These are phyloP conservation scores for Aquilaria sinensis DNA, from an alignment of 345 rosid species.

Conservation along the genomic window DNA sequence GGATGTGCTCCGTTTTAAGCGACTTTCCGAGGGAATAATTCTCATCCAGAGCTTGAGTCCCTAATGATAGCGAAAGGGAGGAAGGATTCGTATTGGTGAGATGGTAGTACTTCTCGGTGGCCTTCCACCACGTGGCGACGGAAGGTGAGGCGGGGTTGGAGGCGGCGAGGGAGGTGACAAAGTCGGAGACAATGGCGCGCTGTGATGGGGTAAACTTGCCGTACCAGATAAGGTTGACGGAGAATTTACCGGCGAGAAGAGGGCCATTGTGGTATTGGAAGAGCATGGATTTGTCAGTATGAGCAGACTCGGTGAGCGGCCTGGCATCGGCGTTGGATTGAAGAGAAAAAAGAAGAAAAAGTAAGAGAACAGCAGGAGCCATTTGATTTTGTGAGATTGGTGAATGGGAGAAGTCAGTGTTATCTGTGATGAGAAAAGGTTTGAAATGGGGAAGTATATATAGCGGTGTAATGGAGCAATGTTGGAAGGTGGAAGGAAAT, in stretches of 20 bases:
- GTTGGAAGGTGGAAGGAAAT: not conserved
- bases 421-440: not conserved
- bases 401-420: no score
- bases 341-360: conserved; percentile 3
- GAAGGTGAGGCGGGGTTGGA: conserved; percentile 32
- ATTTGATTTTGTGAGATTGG: conserved; percentile 3
- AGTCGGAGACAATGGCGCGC: conserved; percentile 54
- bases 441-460: conserved; percentile 12
- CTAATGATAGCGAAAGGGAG: conserved; percentile 27
- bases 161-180: conserved; percentile 43
- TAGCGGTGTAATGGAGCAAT: not conserved
- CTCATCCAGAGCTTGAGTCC: conserved; percentile 40
- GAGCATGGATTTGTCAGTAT: conserved; percentile 9
- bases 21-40: conserved; percentile 59
- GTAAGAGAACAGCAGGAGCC: conserved; percentile 1
- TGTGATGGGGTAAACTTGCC: conserved; percentile 72
- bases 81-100: conserved; percentile 20
- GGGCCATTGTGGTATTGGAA: conserved; percentile 67
- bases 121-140: conserved; percentile 66
- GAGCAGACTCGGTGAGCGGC: conserved; percentile 1
- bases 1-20: conserved; percentile 35
- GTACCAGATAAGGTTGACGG: conserved; percentile 73
- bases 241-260: conserved; percentile 58
- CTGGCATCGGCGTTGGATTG: conserved; percentile 5
- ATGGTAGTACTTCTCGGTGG: conserved; percentile 50